Evolutionary conservation across 2,329 filamentous ascomycete genomes (phyloP), one percentile per base, ranked within the genome.

Genomic region (Nemania diffusa): DNA sequence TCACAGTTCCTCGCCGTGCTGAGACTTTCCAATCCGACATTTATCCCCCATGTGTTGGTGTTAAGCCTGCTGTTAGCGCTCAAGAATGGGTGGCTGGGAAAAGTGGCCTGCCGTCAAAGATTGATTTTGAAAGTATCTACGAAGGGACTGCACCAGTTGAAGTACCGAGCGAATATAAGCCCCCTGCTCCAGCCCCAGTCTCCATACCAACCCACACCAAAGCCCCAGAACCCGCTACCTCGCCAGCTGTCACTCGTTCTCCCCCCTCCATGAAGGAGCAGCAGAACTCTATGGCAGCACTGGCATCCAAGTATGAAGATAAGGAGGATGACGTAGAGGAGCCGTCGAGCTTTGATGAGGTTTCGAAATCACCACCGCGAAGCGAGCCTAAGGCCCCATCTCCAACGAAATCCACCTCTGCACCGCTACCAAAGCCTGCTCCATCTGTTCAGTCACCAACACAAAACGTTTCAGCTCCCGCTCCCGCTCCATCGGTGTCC

Each of bases 11-110:
- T 56, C 90, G 96, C 70, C 90, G 96, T 70, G 93, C 96, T 62
- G 94, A 97, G 81, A 93, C 91, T 58, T 97, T 97, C 88, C 95
- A 98, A 82, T 93, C 94, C 68, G 96, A 99, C 78, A 97, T 99
- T 75, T 99, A 93, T 80, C 96, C 95, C 48, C 95, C 96, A 11
- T 91, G 94, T 13, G 85, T 85, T 63, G 95, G 96, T 68, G 79
- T 87, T 61, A 97, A 93, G 81, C 89, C 96, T 57, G 94, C 91
- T 66, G 88, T 97, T 76, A 91, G 89, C 63, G 88, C 92, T 46
- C 82, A 86, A 52, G 94, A 98, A 73, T 99, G 94, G 94, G 85
- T 97, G 60, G 85, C 86, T 15, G 96, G 96, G 71, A 96, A 97
- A 83, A 91, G 91, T 17, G 93, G 85, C 7, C 81, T 97, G 48